Percentiles rank a stretch among this genome's conserved stretches.
These are phyloP conservation scores for Begonia fuchsioides DNA, from an alignment of 306 rosid genomes.

Conservation along the genomic window DNA sequence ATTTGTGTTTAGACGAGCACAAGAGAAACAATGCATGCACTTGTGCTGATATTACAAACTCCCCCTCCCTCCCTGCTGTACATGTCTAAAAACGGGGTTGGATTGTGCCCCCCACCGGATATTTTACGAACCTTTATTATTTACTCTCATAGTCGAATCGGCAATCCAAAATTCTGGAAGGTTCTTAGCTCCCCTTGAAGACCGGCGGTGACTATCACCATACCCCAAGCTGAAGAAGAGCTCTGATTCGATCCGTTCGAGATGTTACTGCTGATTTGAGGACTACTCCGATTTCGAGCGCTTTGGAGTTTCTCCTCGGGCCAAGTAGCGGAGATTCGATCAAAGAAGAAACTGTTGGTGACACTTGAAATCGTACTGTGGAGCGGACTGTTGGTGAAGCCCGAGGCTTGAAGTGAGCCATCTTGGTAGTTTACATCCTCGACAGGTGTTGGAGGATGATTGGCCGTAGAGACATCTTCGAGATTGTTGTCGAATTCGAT, in stretches of 20 bases:
- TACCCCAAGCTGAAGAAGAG: slow-evolving; percentile 74
- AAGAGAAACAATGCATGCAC: neutral
- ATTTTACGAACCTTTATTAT: no score
- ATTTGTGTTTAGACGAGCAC: slow-evolving; percentile 31
- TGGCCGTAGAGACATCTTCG: slow-evolving; percentile 48
- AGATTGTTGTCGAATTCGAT: slow-evolving; percentile 32
- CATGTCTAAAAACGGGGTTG: slow-evolving; percentile 26
- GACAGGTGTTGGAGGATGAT: slow-evolving; percentile 95
- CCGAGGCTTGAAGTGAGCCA: slow-evolving; percentile 39
- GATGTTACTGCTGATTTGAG: slow-evolving; percentile 56
- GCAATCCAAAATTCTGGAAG: slow-evolving; percentile 88
- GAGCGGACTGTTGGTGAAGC: slow-evolving; percentile 47
- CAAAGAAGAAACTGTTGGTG: slow-evolving; percentile 72
- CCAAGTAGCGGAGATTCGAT: slow-evolving; percentile 88
- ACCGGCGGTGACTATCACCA: slow-evolving; percentile 95
- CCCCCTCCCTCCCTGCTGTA: slow-evolving; percentile 80
- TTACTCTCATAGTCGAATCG: slow-evolving; percentile 57
- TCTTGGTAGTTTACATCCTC: slow-evolving; percentile 43
- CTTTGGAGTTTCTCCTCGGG: slow-evolving; percentile 79
- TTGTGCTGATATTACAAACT: slow-evolving; percentile 67
- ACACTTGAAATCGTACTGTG: slow-evolving; percentile 79
- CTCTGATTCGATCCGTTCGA: slow-evolving; percentile 36
- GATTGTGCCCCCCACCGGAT: no score
- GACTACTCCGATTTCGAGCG: slow-evolving; percentile 53
- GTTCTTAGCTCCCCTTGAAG: slow-evolving; percentile 84